Conservation (phyloP, 768 basidiomycete species). For the Naganishia vaughanmartiniae region DNA sequence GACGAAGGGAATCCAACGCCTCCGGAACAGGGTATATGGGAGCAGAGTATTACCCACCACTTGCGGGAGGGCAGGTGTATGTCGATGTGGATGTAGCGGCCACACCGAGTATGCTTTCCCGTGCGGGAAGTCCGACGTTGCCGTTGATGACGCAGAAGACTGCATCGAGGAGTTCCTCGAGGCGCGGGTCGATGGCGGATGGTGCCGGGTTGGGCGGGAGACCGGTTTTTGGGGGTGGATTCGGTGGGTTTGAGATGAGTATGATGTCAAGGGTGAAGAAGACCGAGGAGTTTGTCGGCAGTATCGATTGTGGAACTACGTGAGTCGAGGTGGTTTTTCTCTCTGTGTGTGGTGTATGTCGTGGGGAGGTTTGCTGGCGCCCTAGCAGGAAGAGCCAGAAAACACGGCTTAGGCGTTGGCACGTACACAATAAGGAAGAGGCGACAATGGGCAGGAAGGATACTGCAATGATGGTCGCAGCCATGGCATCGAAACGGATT, state of each 20-base stretch:
- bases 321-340: too few relatives aligned
- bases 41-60: slow-evolving; percentile 18
- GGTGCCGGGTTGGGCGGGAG: slow-evolving; percentile 10
- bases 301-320: slow-evolving; percentile 94
- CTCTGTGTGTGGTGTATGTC: too few relatives aligned
- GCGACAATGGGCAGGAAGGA: too few relatives aligned
- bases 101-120: slow-evolving; percentile 44
- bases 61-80: slow-evolving; percentile 34
- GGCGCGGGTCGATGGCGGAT: slow-evolving; percentile 31
- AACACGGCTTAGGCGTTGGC: too few relatives aligned
- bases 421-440: too few relatives aligned
- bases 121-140: slow-evolving; percentile 48
- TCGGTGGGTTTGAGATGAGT: slow-evolving; percentile 35
- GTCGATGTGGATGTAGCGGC: slow-evolving; percentile 34
- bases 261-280: slow-evolving; percentile 34
- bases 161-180: slow-evolving; percentile 9
- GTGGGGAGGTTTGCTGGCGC: too few relatives aligned
- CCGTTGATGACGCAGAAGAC: slow-evolving; percentile 41
- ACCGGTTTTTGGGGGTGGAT: slow-evolving; percentile 32
- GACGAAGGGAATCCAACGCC: slow-evolving; percentile 30
- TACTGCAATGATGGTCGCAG: too few relatives aligned
- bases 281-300: slow-evolving; percentile 73
- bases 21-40: slow-evolving; percentile 20
- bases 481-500: background rate
- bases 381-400: too few relatives aligned